Percentiles rank a stretch among this genome's conserved stretches.
Evolutionary conservation across 495 filamentous ascomycete species (phyloP).

Genomic region (Daldinia bambusicola): DNA sequence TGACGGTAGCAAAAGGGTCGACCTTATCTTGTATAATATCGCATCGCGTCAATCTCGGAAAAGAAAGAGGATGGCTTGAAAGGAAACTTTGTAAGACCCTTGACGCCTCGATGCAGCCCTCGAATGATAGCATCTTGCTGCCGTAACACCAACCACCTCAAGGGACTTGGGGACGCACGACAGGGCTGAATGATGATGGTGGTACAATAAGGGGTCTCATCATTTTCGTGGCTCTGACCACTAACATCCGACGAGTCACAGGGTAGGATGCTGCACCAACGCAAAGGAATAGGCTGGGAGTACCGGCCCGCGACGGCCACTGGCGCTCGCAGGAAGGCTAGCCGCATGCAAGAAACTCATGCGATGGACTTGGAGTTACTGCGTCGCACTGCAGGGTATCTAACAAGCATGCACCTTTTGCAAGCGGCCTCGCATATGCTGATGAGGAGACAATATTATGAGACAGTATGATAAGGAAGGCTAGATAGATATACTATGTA

Average conservation of each 20-base stretch:
- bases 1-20: background rate
- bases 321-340: slow-evolving; percentile 36
- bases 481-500: too few relatives aligned
- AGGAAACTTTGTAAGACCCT: background rate
- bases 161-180: slow-evolving; percentile 1
- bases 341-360: slow-evolving; percentile 43
- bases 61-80: background rate
- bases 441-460: slow-evolving; percentile 2
- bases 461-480: slow-evolving; percentile 19
- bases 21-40: background rate
- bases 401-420: slow-evolving; percentile 15
- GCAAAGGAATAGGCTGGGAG: slow-evolving; percentile 31
- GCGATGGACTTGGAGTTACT: slow-evolving; percentile 21
- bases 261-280: slow-evolving; percentile 20
- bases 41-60: slow-evolving; percentile 1
- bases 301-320: slow-evolving; percentile 37
- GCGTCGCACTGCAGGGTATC: slow-evolving; percentile 35
- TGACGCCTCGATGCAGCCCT: background rate
- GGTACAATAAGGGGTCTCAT: slow-evolving; percentile 24
- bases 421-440: slow-evolving; percentile 14
- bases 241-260: slow-evolving; percentile 22
- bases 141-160: slow-evolving; percentile 8
- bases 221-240: slow-evolving; percentile 21
- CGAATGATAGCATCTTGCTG: background rate
- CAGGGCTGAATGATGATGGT: slow-evolving; percentile 32